Conservation (phyloP, 768 basidiomycete species). For the Rubroboletus satanas region DNA sequence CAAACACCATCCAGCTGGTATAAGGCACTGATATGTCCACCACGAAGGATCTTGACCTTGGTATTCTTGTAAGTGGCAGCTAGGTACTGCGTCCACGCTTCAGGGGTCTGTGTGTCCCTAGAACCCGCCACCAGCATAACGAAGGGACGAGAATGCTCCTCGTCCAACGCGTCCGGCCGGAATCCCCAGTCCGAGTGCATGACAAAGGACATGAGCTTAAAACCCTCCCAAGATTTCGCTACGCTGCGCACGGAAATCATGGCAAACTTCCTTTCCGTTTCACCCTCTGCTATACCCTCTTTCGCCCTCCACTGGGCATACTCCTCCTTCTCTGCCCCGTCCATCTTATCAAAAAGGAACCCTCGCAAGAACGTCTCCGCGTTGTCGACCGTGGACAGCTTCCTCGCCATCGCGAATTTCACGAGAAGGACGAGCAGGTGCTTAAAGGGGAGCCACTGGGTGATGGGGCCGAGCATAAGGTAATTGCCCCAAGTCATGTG, state of each 20-base stretch:
- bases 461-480: conserved; percentile 43
- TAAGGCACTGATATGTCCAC: conserved; percentile 48
- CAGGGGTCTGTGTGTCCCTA: conserved; percentile 41
- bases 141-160: conserved; percentile 40
- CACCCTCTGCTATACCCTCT: conserved; percentile 39
- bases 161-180: conserved; percentile 40
- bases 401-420: conserved; percentile 29
- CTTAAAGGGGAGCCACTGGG: conserved; percentile 41
- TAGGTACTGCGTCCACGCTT: conserved; percentile 47
- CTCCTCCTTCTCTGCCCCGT: conserved; percentile 31
- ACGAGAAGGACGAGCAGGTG: conserved; percentile 31
- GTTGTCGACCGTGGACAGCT: conserved; percentile 36
- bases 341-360: conserved; percentile 40
- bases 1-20: conserved; percentile 47
- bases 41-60: conserved; percentile 38
- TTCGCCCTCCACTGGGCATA: conserved; percentile 41
- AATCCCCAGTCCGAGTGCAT: conserved; percentile 54
- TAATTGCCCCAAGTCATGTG: conserved; percentile 46
- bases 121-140: conserved; percentile 44
- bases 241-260: conserved; percentile 45
- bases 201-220: conserved; percentile 39
- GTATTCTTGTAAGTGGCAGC: conserved; percentile 44
- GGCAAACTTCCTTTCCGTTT: conserved; percentile 41
- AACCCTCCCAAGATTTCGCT: conserved; percentile 49
- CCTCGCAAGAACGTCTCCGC: conserved; percentile 42